Evolutionary conservation across 208 protist genomes (phyloP).

Genomic region (Acanthamoeba healyi): DNA sequence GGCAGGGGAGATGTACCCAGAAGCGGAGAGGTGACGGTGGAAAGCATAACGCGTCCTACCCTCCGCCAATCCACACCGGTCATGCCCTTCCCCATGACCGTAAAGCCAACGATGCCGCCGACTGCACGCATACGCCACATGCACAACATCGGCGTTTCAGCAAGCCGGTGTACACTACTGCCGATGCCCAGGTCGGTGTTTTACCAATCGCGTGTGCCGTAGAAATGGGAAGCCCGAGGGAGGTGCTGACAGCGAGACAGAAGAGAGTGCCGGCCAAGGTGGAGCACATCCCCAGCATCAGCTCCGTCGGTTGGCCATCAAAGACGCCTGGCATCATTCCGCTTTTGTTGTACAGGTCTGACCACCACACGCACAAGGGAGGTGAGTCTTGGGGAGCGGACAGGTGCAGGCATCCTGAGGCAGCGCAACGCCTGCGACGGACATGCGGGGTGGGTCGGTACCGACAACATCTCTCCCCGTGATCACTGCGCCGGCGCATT

Average conservation of each 20-base stretch:
- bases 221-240: constrained; percentile 1
- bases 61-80: constrained; percentile 50
- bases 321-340: constrained; percentile 13
- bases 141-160: no score
- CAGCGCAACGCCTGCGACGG: no score
- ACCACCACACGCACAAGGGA: not conserved
- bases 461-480: constrained; percentile 16
- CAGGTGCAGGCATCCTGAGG: no score
- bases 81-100: constrained; percentile 53
- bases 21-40: constrained; percentile 40
- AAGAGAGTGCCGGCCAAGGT: constrained; percentile 4
- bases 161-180: no score
- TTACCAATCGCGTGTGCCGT: constrained; percentile 17
- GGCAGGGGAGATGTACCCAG: not conserved
- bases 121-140: not conserved
- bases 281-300: constrained; percentile 54
- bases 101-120: constrained; percentile 76
- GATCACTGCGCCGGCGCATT: constrained; percentile 29
- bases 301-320: constrained; percentile 25
- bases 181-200: not conserved
- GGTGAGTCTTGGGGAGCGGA: no score
- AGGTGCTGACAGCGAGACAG: constrained; percentile 8
- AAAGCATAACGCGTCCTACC: constrained; percentile 29
- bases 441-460: not conserved
- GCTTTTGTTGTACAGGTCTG: constrained; percentile 51